Conservation (phyloP, 83 land plant genomes). For the Diphasiastrum complanatum region DNA sequence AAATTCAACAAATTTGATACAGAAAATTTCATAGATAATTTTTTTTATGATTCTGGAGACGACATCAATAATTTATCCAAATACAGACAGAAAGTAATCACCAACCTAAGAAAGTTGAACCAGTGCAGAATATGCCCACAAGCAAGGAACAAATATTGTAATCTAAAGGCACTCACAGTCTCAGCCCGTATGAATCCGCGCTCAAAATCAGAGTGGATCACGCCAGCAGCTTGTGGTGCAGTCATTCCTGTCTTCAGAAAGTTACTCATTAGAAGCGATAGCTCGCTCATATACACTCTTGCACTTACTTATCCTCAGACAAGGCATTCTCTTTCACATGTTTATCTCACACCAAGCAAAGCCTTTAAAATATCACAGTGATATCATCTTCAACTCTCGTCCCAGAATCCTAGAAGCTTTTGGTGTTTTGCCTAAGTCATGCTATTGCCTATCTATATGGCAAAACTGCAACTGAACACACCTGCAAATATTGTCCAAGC, state of each 20-base stretch:
- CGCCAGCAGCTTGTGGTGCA: slow-evolving; percentile 99
- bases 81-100: background rate
- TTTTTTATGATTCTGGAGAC: no score
- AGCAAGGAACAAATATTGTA: background rate
- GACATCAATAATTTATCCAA: no score
- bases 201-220: slow-evolving; percentile 98
- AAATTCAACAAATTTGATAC: no score
- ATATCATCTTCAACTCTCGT: no score
- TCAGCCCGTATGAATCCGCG: slow-evolving; percentile 98
- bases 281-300: background rate
- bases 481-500: slow-evolving; percentile 98
- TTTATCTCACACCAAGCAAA: no score
- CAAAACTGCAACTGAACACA: slow-evolving; percentile 10
- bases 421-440: no score
- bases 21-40: no score
- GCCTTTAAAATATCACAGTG: no score
- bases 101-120: background rate
- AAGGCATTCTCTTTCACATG: no score
- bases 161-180: slow-evolving; percentile 56
- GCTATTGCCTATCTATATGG: background rate
- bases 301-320: background rate
- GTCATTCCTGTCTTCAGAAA: slow-evolving; percentile 74
- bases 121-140: background rate
- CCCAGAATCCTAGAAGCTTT: no score
- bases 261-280: background rate